phyloP scores from a whole-genome alignment of 1,139 yeast species.

The Magnusiomyces tetraspermus region DNA sequence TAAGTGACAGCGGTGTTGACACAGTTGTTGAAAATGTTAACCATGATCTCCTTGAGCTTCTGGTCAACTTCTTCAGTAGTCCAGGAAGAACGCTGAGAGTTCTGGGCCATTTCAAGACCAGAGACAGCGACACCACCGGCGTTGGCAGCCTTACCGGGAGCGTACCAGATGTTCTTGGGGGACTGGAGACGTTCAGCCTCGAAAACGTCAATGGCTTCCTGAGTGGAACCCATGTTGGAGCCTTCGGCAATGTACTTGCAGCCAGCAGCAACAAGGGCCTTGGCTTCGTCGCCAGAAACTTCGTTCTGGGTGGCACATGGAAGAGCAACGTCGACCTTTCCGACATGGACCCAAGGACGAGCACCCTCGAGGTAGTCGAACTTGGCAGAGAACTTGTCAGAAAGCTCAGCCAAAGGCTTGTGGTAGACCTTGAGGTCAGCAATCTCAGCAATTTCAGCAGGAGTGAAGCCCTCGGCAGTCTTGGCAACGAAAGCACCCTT shows the following conservation, averaged over 20 bases:
- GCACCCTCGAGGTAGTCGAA: constrained; percentile 79
- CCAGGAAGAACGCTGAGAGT: constrained; percentile 90
- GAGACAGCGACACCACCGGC: constrained; percentile 99
- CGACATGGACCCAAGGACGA: constrained; percentile 93
- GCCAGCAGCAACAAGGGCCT: constrained; percentile 86
- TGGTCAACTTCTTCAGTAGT: constrained; percentile 79
- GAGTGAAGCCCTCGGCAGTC: constrained; percentile 62
- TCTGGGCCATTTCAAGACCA: constrained; percentile 99
- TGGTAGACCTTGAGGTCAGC: constrained; percentile 75
- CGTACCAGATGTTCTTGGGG: constrained; percentile 76
- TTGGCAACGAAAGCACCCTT: constrained; percentile 66
- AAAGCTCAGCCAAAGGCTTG: constrained; percentile 65
- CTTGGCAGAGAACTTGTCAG: constrained; percentile 42
- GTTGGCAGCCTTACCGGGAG: constrained; percentile 99
- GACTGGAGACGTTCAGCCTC: constrained; percentile 70
- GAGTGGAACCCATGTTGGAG: constrained; percentile 98
- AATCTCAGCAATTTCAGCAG: constrained; percentile 67
- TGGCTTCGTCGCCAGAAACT: constrained; percentile 94
- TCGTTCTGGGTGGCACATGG: constrained; percentile 99
- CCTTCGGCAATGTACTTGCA: constrained; percentile 95
- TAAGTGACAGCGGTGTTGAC: constrained; percentile 76
- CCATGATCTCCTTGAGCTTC: constrained; percentile 85
- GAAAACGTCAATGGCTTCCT: constrained; percentile 90
- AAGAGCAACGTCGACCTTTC: constrained; percentile 88
- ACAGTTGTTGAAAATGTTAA: constrained; percentile 87